Percentiles rank a stretch among this genome's conserved stretches.
Conservation (phyloP, 257 asterid species). For the Nemophila menziesii region DNA sequence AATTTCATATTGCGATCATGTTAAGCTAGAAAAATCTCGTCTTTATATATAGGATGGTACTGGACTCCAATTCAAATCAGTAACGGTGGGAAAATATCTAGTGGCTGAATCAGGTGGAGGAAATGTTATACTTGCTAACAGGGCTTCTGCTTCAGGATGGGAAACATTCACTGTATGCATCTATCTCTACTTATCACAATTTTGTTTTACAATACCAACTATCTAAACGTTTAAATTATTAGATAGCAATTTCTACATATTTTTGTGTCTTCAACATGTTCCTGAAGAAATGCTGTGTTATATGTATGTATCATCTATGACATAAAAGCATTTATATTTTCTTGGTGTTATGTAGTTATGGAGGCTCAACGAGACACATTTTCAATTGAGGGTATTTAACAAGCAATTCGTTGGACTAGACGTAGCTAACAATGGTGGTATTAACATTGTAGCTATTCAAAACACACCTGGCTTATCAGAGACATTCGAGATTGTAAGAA, state of each 20-base stretch:
- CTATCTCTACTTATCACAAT: background rate
- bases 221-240: no score
- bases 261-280: no score
- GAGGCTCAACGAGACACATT: conserved; percentile 49
- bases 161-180: conserved; percentile 49
- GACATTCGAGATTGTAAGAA: conserved; percentile 39
- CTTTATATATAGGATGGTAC: conserved; percentile 50
- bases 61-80: conserved; percentile 46
- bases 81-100: conserved; percentile 38
- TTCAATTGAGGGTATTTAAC: conserved; percentile 52
- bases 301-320: background rate
- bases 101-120: conserved; percentile 80
- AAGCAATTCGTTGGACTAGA: conserved; percentile 51
- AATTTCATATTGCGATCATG: background rate
- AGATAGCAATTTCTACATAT: no score
- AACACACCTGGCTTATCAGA: conserved; percentile 21
- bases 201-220: no score
- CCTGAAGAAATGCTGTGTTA: no score
- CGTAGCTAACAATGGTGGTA: conserved; percentile 14
- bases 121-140: conserved; percentile 42
- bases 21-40: no score
- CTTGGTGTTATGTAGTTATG: conserved; percentile 32
- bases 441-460: conserved; percentile 20
- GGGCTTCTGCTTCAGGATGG: conserved; percentile 64
- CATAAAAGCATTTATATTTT: no score